These are phyloP conservation scores for Ogataea parapolymorpha DNA, from an alignment of 805 yeast genomes.

Conservation along the genomic window DNA sequence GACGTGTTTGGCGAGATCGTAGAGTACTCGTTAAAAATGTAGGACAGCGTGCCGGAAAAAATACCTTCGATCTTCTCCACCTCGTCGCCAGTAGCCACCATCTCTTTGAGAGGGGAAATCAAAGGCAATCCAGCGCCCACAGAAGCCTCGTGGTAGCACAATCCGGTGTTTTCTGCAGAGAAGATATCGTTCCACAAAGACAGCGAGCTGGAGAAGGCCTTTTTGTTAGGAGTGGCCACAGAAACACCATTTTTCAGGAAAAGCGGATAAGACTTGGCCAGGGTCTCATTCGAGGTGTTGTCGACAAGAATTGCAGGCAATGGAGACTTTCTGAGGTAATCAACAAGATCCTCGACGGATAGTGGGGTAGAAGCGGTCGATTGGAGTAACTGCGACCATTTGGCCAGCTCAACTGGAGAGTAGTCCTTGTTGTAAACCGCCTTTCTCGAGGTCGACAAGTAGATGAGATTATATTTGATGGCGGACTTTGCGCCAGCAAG, in stretches of 20 bases:
- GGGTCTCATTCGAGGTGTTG: slow-evolving; percentile 81
- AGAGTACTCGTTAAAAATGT: slow-evolving; percentile 91
- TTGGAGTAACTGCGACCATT: slow-evolving; percentile 51
- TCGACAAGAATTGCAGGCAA: slow-evolving; percentile 83
- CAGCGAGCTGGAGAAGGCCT: slow-evolving; percentile 84
- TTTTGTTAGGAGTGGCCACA: slow-evolving; percentile 97
- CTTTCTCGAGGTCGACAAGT: slow-evolving; percentile 71
- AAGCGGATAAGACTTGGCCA: slow-evolving; percentile 75
- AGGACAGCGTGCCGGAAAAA: slow-evolving; percentile 92
- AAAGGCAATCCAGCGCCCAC: slow-evolving; percentile 99
- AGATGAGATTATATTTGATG: slow-evolving; percentile 70
- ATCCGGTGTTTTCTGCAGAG: slow-evolving; percentile 55
- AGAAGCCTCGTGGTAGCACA: slow-evolving; percentile 96
- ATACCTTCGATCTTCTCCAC: slow-evolving; percentile 92
- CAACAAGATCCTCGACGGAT: slow-evolving; percentile 54
- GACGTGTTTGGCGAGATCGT: slow-evolving; percentile 56
- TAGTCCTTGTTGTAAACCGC: slow-evolving; percentile 69
- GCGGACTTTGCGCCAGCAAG: slow-evolving; percentile 56
- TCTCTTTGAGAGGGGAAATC: slow-evolving; percentile 81
- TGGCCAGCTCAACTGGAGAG: slow-evolving; percentile 60
- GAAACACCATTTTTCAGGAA: slow-evolving; percentile 78
- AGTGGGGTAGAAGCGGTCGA: slow-evolving; percentile 48
- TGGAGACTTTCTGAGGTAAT: slow-evolving; percentile 62
- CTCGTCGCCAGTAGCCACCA: slow-evolving; percentile 90
- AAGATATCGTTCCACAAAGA: slow-evolving; percentile 76